phyloP scores from a whole-genome alignment of 257 asterid genomes.

The Paraleonurus japonicus region DNA sequence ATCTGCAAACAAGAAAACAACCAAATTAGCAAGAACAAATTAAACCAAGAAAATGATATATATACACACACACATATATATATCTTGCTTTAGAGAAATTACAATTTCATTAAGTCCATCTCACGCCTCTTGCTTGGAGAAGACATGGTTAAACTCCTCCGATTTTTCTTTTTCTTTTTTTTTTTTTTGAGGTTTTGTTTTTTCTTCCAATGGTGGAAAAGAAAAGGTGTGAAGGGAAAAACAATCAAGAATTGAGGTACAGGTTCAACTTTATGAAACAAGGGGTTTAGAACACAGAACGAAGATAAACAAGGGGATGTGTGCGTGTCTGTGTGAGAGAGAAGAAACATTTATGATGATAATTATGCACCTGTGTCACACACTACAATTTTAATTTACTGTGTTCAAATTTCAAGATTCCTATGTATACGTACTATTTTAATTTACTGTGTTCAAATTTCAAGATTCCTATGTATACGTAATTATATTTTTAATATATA shows the following conservation, averaged over 20 bases:
- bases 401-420: slow-evolving; percentile 28
- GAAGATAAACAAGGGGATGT: too few relatives aligned
- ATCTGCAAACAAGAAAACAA: neutral
- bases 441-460: slow-evolving; percentile 11
- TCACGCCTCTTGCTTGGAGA: slow-evolving; percentile 99
- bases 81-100: slow-evolving; percentile 26
- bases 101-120: slow-evolving; percentile 98
- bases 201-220: neutral
- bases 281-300: slow-evolving; percentile 11
- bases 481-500: neutral
- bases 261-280: slow-evolving; percentile 22
- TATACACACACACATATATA: neutral
- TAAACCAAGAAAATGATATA: neutral
- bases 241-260: slow-evolving; percentile 21
- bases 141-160: slow-evolving; percentile 55
- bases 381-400: slow-evolving; percentile 4
- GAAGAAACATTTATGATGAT: slow-evolving; percentile 6
- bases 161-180: too few relatives aligned
- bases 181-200: neutral
- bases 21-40: slow-evolving; percentile 12
- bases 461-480: slow-evolving; percentile 27
- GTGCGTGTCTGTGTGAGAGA: neutral
- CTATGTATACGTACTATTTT: slow-evolving; percentile 13
- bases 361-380: slow-evolving; percentile 16
- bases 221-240: slow-evolving; percentile 15